These are phyloP conservation scores for Phytophthora litchii DNA, from an alignment of 352 stramenopile genomes.

Conservation along the genomic window DNA sequence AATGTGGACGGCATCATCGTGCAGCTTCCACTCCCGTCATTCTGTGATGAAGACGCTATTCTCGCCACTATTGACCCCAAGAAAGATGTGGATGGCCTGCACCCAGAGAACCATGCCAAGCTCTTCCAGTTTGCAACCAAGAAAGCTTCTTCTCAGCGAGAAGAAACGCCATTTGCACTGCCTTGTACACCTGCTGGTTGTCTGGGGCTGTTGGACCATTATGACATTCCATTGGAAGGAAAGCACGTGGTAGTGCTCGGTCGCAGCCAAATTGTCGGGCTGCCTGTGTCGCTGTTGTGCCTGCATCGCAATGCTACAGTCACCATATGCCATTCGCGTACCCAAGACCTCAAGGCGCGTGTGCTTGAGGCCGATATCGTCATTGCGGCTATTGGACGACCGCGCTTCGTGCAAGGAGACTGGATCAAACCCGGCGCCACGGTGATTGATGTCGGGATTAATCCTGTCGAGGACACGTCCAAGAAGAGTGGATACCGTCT, in stretches of 20 bases:
- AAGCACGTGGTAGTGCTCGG: conserved; percentile 98
- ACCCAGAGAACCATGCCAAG: conserved; percentile 96
- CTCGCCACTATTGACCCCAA: conserved; percentile 88
- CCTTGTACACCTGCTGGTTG: conserved; percentile 97
- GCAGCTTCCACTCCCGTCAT: conserved; percentile 90
- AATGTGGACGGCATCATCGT: conserved; percentile 89
- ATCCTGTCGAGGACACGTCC: conserved; percentile 90
- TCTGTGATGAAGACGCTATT: conserved; percentile 95
- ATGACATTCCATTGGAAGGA: conserved; percentile 90
- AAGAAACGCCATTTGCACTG: conserved; percentile 83
- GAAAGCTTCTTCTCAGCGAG: conserved; percentile 35
- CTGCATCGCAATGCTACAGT: conserved; percentile 97
- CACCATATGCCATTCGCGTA: conserved; percentile 98
- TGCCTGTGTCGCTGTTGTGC: conserved; percentile 96
- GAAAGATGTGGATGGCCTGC: conserved; percentile 99
- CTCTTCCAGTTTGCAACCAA: conserved; percentile 82
- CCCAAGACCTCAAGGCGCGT: conserved; percentile 79
- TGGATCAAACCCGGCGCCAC: conserved; percentile 98
- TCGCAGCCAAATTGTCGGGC: conserved; percentile 97
- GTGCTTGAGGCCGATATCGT: conserved; percentile 95
- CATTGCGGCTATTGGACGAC: conserved; percentile 94
- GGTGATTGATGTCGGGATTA: conserved; percentile 99
- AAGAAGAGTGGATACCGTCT: conserved; percentile 92
- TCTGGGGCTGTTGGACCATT: conserved; percentile 94
- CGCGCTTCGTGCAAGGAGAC: conserved; percentile 92